Conservation (phyloP, 805 yeast species). For the Myxozyma monticola region DNA sequence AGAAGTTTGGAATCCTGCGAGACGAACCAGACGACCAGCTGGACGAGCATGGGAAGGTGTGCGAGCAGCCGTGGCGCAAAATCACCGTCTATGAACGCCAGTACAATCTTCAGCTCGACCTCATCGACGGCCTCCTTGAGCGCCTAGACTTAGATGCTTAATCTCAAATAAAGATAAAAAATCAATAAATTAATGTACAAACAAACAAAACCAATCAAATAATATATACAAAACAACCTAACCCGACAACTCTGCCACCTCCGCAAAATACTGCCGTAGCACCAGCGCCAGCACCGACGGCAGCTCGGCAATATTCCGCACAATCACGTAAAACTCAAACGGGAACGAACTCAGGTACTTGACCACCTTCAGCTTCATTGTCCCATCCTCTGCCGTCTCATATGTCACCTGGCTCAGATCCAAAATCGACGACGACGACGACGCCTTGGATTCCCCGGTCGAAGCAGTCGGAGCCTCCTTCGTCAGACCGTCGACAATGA, state of each 20-base stretch:
- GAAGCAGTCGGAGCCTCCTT: constrained; percentile 25
- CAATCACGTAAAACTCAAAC: constrained; percentile 94
- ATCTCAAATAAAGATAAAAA: background rate
- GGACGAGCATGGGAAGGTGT: constrained; percentile 22
- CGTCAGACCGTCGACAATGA: constrained; percentile 85
- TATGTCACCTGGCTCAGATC: constrained; percentile 94
- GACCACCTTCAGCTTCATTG: constrained; percentile 69
- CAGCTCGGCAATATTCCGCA: constrained; percentile 79
- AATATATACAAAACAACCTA: background rate
- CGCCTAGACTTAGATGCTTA: constrained; percentile 48
- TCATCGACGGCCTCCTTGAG: constrained; percentile 45
- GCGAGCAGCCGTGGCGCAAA: constrained; percentile 33
- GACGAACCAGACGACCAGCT: constrained; percentile 26
- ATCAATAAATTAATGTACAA: background rate
- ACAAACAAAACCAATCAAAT: background rate
- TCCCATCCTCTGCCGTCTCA: constrained; percentile 57
- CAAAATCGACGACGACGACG: constrained; percentile 70
- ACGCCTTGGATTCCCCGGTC: background rate
- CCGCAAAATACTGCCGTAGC: constrained; percentile 87
- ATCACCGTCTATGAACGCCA: constrained; percentile 38
- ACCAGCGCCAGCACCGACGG: constrained; percentile 90
- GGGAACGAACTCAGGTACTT: constrained; percentile 93
- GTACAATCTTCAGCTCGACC: constrained; percentile 43
- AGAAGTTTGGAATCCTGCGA: constrained; percentile 41
- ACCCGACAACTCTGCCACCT: constrained; percentile 47